Evolutionary conservation across 805 yeast species (phyloP), one percentile per base, ranked within the genome.

Genomic region (Middelhovenomyces tepae): DNA sequence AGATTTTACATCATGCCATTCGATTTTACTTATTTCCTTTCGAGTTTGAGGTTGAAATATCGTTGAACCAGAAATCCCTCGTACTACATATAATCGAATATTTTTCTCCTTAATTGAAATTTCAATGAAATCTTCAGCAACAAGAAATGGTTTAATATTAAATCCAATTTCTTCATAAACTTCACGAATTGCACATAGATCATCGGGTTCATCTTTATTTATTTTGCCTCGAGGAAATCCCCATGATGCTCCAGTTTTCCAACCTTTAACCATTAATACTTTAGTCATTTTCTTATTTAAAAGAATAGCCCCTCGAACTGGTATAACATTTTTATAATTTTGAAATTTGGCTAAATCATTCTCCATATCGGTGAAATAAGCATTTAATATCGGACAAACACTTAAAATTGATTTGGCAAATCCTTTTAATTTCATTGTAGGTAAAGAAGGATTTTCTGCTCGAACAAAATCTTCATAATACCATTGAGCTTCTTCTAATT

Each of bases 401-500:
- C 83, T 80, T 78, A 94, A 89, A 22, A 91, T 60, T 41, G 65
- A 67, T 28, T 78, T 70, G 0, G 87, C 76, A 54, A 91, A 87
- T 6, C 69, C 59, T 53, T 79, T 80, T 72, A 86, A 75, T 50
- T 78, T 80, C 64, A 87, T 60, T 2, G 71, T 53, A 1, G 96
- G 97, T 38, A 89, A 64, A 20, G 66, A 56, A 3, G 91, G 87
- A 53, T 85, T 80, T 47, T 78, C 59, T 22, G 69, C 71, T 22
- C 87, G 69, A 8, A 79, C 67, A 48, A 79, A 87, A 57, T 91
- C 99, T 31, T 80, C 71, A 57, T 87, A 91, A 53, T 82, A 91
- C 98, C 98, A 91, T 46, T 86, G 95, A 2, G 98, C 98, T 57
- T 91, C 97, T 63, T 91, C 99, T 26, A 91, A 78, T 54, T 87